Evolutionary conservation across 306 rosid genomes (phyloP).

Genomic region (Pterocarpus macrocarpus): DNA sequence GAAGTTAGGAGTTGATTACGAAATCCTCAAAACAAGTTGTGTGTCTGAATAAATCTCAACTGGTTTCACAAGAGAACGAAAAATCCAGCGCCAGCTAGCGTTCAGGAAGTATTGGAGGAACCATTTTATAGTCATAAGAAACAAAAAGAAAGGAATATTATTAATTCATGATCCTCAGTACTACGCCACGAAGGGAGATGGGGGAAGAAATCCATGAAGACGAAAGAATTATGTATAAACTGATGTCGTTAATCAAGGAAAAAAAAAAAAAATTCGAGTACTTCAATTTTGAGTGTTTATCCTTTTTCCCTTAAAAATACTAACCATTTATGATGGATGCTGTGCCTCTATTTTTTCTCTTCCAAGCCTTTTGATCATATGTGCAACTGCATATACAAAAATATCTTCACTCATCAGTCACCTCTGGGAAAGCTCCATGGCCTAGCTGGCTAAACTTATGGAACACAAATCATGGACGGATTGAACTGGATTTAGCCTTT

Average conservation of each 20-base stretch:
- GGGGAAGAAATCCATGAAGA: not conserved
- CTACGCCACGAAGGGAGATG: slow-evolving; percentile 7
- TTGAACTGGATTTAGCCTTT: slow-evolving; percentile 27
- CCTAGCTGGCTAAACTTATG: slow-evolving; percentile 19
- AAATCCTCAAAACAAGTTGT: slow-evolving; percentile 9
- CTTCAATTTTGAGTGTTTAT: not conserved
- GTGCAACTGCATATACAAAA: slow-evolving; percentile 20
- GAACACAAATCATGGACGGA: slow-evolving; percentile 26
- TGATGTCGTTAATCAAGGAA: not conserved
- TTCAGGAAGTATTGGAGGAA: not conserved
- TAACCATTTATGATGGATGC: slow-evolving; percentile 51
- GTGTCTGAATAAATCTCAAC: slow-evolving; percentile 15
- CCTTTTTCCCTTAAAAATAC: not conserved
- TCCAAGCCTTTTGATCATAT: slow-evolving; percentile 35
- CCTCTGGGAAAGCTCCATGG: slow-evolving; percentile 15
- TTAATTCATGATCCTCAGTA: not conserved
- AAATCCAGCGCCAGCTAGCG: not conserved
- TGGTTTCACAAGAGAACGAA: slow-evolving; percentile 3
- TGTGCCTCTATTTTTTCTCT: slow-evolving; percentile 35
- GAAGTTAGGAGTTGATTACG: slow-evolving; percentile 1
- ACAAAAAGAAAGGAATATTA: slow-evolving; percentile 22
- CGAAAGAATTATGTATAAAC: slow-evolving; percentile 9
- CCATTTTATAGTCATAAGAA: slow-evolving; percentile 13
- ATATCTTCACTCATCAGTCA: not conserved
- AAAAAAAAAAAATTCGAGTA: slow-evolving; percentile 11